Conservation (phyloP, 2,329 filamentous ascomycete species). For the Diaporthe destruens region DNA sequence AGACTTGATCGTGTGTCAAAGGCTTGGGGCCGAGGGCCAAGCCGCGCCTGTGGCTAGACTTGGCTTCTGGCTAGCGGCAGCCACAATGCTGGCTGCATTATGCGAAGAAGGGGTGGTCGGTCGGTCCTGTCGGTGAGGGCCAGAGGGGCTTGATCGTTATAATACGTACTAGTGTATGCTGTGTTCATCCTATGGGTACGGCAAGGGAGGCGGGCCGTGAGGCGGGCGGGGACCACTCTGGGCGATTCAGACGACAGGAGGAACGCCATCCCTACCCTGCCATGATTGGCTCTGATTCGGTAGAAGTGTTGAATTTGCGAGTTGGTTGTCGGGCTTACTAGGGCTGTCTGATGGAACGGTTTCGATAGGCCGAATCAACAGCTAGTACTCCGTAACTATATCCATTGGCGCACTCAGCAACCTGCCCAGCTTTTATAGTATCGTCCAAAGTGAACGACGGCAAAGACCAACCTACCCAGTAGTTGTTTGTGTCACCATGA, state of each 20-base stretch:
- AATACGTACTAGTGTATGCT: too few species aligned
- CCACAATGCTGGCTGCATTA: neutral
- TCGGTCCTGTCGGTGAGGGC: neutral
- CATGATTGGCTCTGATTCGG: neutral
- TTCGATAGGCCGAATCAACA: neutral
- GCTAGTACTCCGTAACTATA: too few species aligned
- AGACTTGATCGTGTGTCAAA: neutral
- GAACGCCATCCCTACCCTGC: neutral
- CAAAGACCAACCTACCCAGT: too few species aligned
- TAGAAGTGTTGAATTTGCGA: neutral
- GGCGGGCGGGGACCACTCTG: neutral
- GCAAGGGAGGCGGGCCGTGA: constrained; percentile 20
- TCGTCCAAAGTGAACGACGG: neutral
- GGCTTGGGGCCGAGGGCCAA: neutral
- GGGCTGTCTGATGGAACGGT: too few species aligned
- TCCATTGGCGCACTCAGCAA: neutral
- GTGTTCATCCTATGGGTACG: neutral
- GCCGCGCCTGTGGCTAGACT: neutral
- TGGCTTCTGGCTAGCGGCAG: neutral
- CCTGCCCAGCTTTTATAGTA: neutral
- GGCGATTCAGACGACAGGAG: constrained; percentile 1
- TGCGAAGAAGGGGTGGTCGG: neutral
- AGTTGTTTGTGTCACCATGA: neutral
- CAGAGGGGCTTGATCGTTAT: neutral
- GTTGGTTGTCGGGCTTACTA: neutral